Evolutionary conservation across 331 rosid genomes (phyloP), one percentile per base, ranked within the genome.

Genomic region (Malus hybrid): DNA sequence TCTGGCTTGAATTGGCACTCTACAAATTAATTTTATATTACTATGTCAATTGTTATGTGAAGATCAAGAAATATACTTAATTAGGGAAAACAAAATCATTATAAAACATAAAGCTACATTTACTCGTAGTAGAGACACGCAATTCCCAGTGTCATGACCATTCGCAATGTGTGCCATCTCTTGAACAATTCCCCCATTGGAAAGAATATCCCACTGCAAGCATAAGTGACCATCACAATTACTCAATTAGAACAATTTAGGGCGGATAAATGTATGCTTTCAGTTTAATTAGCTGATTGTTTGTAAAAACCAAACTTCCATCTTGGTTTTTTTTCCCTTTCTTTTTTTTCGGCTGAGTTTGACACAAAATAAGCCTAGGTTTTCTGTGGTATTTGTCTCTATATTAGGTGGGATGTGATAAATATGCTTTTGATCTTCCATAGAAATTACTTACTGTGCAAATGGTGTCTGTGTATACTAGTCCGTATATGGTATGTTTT

Each of bases 121-220:
- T 31, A 95, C 97, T 73, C 99, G 81, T 7, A 95, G 91, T 3
- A 95, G 85, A 29, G 99, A 95, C 0, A 95, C 97, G 14, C 92
- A 90, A n/a, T 95, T 95, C 65, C 99, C 99, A 0, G 96, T 90
- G 14, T 95, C 96, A 4, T 90, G 75, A 44, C 97, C 99, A 15
- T 92, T 92, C 39, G 99, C 97, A 66, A 95, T 92, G 80, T 95
- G 99, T 11, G 97, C 97, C 97, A 95, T 92, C 86, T 92, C 97
- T 87, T 92, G 99, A 52, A 92, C 97, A 42, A 78, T 90, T 71
- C 97, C 97, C 0, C 97, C 97, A 39, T 95, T 92, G 2, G 99
- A 92, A 61, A 95, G 99, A 80, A 95, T 92, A 63, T 95, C 99
- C 99, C 99, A 95, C 99, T 95, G 83, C 70, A 76, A 52, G 46